Evolutionary conservation across 1,284 basidiomycete genomes (phyloP).

Genomic region (Heterobasidion irregulare): DNA sequence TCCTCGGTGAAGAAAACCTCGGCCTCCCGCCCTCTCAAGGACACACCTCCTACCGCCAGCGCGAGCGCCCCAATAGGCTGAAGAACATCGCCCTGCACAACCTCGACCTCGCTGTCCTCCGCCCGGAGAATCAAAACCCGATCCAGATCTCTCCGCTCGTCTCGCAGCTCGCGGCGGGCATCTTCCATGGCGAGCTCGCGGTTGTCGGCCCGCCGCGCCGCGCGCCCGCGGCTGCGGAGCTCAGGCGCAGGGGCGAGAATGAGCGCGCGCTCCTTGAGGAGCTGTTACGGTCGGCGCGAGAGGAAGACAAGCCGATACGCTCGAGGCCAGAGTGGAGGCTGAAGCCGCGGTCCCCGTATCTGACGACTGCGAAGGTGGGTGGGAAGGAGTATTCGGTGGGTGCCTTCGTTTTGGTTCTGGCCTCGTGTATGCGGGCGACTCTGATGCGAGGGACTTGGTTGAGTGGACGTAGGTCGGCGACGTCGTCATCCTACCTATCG

Average conservation of each 20-base stretch:
- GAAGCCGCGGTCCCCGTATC: conserved; percentile 12
- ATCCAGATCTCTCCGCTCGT: conserved; percentile 58
- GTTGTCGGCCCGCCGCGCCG: conserved; percentile 33
- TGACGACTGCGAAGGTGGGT: conserved; percentile 27
- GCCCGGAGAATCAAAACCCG: conserved; percentile 39
- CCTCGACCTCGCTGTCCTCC: conserved; percentile 45
- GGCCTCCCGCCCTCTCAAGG: not conserved
- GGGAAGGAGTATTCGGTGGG: conserved; percentile 20
- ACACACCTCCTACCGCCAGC: not conserved
- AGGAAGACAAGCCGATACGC: not conserved
- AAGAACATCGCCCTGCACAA: conserved; percentile 22
- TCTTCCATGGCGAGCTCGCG: conserved; percentile 42
- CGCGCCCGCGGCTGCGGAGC: not conserved
- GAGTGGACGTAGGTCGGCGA: not conserved
- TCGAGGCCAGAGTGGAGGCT: not conserved
- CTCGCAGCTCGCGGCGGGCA: conserved; percentile 34
- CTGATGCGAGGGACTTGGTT: not conserved
- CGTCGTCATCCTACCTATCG: conserved; percentile 20
- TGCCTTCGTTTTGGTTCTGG: not conserved
- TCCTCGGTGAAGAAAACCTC: not conserved
- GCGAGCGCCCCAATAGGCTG: not conserved
- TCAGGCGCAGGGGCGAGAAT: not conserved
- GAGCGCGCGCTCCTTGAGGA: not conserved
- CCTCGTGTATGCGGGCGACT: not conserved
- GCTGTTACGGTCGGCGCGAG: not conserved